phyloP scores from a whole-genome alignment of 1,139 yeast genomes.

The Scheffersomyces lignicola region DNA sequence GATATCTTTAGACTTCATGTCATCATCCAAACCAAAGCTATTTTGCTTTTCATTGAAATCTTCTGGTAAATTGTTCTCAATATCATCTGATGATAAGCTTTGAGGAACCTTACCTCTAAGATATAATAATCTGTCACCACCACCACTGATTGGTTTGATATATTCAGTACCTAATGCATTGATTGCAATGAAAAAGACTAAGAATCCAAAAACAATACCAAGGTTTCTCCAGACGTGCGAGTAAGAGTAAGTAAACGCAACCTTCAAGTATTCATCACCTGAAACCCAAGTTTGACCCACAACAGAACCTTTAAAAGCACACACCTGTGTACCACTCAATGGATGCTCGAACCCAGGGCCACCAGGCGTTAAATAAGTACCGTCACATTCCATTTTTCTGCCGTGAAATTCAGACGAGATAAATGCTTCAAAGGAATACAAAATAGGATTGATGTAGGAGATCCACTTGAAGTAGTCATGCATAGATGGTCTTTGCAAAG shows the following conservation, averaged over 20 bases:
- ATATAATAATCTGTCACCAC: slow-evolving; percentile 59
- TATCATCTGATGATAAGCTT: slow-evolving; percentile 5
- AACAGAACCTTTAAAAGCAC: slow-evolving; percentile 51
- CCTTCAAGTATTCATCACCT: slow-evolving; percentile 50
- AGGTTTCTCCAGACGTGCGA: slow-evolving; percentile 66
- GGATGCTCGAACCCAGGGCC: slow-evolving; percentile 51
- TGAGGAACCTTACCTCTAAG: slow-evolving; percentile 55
- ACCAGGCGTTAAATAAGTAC: slow-evolving; percentile 41
- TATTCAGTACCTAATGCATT: slow-evolving; percentile 52
- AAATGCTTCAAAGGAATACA: slow-evolving; percentile 58
- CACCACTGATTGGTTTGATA: slow-evolving; percentile 51
- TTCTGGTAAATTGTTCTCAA: slow-evolving; percentile 37
- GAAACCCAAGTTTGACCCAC: slow-evolving; percentile 43
- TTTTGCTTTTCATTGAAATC: slow-evolving; percentile 21
- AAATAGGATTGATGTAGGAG: slow-evolving; percentile 55
- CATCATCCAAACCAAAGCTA: slow-evolving; percentile 32
- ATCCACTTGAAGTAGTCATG: slow-evolving; percentile 70
- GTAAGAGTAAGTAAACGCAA: slow-evolving; percentile 40
- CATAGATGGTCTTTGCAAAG: slow-evolving; percentile 59
- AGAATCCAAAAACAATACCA: slow-evolving; percentile 59
- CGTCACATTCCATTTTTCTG: slow-evolving; percentile 51
- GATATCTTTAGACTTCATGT: slow-evolving; percentile 28
- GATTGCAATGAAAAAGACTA: slow-evolving; percentile 46
- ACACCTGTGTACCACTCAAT: slow-evolving; percentile 40
- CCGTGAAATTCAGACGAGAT: slow-evolving; percentile 58